These are phyloP conservation scores for Gamsiella multidivaricata DNA, from an alignment of 192 early-diverging fungal species.

Conservation along the genomic window DNA sequence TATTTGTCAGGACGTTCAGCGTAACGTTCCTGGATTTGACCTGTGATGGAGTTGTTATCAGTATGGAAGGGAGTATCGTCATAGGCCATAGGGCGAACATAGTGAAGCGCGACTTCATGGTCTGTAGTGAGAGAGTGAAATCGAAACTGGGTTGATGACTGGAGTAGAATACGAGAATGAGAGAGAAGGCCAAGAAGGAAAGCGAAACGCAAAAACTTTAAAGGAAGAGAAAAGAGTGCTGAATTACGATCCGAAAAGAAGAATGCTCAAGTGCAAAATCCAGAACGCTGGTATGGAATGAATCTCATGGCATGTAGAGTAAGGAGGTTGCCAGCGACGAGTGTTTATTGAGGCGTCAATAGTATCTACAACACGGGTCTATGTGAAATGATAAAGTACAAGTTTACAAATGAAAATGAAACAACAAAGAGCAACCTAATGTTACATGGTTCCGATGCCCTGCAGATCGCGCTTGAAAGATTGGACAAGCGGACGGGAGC, in stretches of 20 bases:
- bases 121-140: no score
- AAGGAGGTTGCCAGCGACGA: no score
- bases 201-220: neutral
- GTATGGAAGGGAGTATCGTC: neutral
- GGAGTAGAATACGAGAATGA: neutral
- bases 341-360: no score
- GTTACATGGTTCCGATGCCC: conserved; percentile 31
- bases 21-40: neutral
- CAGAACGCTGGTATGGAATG: no score
- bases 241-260: neutral
- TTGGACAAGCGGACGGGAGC: conserved; percentile 56
- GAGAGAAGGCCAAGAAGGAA: neutral
- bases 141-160: neutral
- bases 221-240: neutral
- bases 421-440: neutral
- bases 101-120: neutral
- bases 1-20: conserved; percentile 6
- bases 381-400: conserved; percentile 6
- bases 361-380: no score
- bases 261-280: no score
- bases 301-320: no score
- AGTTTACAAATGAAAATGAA: neutral
- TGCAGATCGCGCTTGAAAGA: conserved; percentile 55
- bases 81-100: neutral
- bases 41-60: neutral